Conservation (phyloP, 345 rosid species). For the Citrus hindsii region DNA sequence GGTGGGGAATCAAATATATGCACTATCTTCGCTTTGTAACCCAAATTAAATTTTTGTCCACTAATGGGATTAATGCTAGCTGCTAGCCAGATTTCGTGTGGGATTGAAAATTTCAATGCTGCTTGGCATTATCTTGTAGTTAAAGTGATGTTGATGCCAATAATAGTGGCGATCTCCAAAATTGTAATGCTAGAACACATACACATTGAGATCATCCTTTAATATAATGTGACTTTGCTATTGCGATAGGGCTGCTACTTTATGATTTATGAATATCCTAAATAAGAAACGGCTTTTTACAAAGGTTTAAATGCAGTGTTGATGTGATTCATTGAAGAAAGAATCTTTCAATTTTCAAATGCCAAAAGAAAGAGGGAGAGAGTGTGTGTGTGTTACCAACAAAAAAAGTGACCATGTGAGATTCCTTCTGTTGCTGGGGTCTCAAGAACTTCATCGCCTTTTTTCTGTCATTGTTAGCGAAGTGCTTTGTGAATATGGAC, state of each 20-base stretch:
- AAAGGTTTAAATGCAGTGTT: not conserved
- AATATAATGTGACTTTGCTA: not conserved
- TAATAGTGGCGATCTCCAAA: too few relatives aligned
- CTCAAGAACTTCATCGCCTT: conserved; percentile 93
- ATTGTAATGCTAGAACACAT: not conserved
- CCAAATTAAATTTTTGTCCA: not conserved
- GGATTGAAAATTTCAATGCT: not conserved
- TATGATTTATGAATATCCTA: not conserved
- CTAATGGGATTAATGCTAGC: not conserved
- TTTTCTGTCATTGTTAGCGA: conserved; percentile 92
- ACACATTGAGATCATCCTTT: not conserved
- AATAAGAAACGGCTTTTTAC: not conserved
- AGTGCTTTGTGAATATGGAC: conserved; percentile 92
- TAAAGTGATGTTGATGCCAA: not conserved
- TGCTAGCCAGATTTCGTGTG: not conserved
- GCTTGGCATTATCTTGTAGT: not conserved
- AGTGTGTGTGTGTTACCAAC: conserved; percentile 52
- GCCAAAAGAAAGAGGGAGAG: conserved; percentile 1
- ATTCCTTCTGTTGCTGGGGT: conserved; percentile 79
- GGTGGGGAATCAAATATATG: not conserved
- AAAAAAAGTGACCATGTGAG: conserved; percentile 96
- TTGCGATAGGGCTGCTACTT: not conserved
- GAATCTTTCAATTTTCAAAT: not conserved
- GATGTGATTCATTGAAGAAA: not conserved
- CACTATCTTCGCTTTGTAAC: not conserved